Percentiles rank a stretch among this genome's conserved stretches.
These are phyloP conservation scores for Kwoniella dendrophila DNA, from an alignment of 768 basidiomycete genomes.

Conservation along the genomic window DNA sequence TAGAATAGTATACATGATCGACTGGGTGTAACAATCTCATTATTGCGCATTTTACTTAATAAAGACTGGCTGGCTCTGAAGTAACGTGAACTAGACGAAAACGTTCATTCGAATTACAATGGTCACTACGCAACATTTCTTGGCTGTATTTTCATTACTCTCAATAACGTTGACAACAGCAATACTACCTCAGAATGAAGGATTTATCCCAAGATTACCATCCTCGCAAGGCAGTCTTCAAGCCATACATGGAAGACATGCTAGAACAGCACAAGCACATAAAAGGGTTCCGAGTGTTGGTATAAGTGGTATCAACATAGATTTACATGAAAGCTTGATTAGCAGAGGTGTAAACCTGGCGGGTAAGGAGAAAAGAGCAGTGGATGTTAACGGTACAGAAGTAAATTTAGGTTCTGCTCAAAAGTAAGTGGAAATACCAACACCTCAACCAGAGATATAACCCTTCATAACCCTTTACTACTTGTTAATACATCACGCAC, in stretches of 20 bases:
- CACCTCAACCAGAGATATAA: too few species aligned
- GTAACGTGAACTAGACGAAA: constrained; percentile 1
- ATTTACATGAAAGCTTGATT: constrained; percentile 7
- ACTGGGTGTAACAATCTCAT: too few species aligned
- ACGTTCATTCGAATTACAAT: background rate
- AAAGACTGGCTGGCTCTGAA: too few species aligned
- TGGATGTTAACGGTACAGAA: constrained; percentile 19
- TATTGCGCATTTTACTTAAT: too few species aligned
- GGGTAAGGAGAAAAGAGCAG: background rate
- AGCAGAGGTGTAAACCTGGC: background rate
- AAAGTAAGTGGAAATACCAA: too few species aligned
- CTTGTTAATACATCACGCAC: too few species aligned
- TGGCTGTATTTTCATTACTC: constrained; percentile 24
- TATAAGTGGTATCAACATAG: constrained; percentile 13
- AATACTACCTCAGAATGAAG: background rate
- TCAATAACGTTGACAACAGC: constrained; percentile 17
- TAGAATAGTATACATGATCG: too few species aligned
- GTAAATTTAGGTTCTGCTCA: constrained; percentile 13
- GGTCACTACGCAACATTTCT: constrained; percentile 16
- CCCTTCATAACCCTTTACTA: too few species aligned
- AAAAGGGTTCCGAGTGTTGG: constrained; percentile 13
- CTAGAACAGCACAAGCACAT: background rate
- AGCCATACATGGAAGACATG: too few species aligned
- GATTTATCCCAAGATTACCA: background rate
- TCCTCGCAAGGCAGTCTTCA: too few species aligned